Conservation (phyloP, 306 rosid genomes). For the Ziziphus jujuba region DNA sequence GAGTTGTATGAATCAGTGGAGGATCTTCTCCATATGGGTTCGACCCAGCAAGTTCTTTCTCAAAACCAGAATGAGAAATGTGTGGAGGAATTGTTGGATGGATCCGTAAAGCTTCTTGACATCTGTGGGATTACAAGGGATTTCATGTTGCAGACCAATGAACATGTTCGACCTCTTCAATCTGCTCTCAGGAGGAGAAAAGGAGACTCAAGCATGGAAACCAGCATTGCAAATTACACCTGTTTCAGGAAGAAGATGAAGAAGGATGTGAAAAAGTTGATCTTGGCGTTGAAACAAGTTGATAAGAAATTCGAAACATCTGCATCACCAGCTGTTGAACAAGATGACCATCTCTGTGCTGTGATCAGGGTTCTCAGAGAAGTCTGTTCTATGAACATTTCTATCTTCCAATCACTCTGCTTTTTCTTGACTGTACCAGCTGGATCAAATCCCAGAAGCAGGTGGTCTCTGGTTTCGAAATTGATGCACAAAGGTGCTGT, state of each 20-base stretch:
- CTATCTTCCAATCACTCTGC: slow-evolving; percentile 28
- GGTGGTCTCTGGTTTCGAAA: slow-evolving; percentile 49
- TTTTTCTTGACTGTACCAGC: slow-evolving; percentile 27
- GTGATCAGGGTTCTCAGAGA: slow-evolving; percentile 33
- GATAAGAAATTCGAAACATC: slow-evolving; percentile 14
- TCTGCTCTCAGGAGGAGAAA: slow-evolving; percentile 68
- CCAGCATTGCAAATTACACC: slow-evolving; percentile 34
- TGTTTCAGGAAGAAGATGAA: slow-evolving; percentile 50
- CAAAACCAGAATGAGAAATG: slow-evolving; percentile 33
- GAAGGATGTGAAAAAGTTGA: slow-evolving; percentile 50
- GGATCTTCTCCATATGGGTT: slow-evolving; percentile 56
- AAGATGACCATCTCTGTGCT: slow-evolving; percentile 23
- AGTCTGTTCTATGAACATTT: slow-evolving; percentile 24
- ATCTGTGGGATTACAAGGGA: slow-evolving; percentile 59
- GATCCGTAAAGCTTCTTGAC: slow-evolving; percentile 59
- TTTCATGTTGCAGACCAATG: slow-evolving; percentile 43
- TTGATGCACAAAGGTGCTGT: slow-evolving; percentile 40
- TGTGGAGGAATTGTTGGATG: slow-evolving; percentile 60
- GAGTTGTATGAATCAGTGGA: slow-evolving; percentile 50
- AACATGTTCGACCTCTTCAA: slow-evolving; percentile 50
- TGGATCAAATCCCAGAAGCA: slow-evolving; percentile 35
- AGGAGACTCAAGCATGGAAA: slow-evolving; percentile 47
- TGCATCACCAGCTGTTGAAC: background rate
- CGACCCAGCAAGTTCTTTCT: slow-evolving; percentile 52
- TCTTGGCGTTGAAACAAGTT: slow-evolving; percentile 24